Evolutionary conservation across 2,329 filamentous ascomycete species (phyloP), one percentile per base, ranked within the genome.

Genomic region (Cladorrhinum sp.): DNA sequence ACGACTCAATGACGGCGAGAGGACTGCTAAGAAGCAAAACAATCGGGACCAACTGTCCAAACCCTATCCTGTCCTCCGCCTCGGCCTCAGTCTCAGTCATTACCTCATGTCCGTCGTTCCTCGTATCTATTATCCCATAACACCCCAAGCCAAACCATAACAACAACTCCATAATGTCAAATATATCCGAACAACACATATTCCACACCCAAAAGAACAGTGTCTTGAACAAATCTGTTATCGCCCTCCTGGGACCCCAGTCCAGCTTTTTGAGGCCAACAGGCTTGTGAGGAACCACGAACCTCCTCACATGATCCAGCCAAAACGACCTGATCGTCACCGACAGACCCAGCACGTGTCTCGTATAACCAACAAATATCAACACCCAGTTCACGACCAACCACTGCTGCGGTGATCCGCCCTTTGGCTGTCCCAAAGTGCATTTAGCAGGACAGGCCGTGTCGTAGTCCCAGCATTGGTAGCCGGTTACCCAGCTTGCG

Each of bases 1-100:
- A 59, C 6, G 58, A 54, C 50, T 66, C 63, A 10, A 65, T 48
- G 12, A 65, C 3, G 10, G 62, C 63, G 56, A 66, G 53, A 9
- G 67, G 55, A 1, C 61, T 60, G 10, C 65, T 58, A 23, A 68
- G 48, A 20, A 67, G 55, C 24, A 68, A 25, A 18, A 66, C 54
- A 4, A 65, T 51, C 7, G 64, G 62, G 20, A 67, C 61, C 3
- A 67, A 50, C 58, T 68, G 65, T 20, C 62, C 64, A 57, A 64
- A 66, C 2, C 55, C 56, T 9, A 65, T 13, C 18, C 56, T 55
- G 45, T 63, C 50, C 50, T 66, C 66, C 16, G 56, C 58, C 6
- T 55, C 50, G 2, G 5, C 18, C 29, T 61, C 45, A 1, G 59
- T 54, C 1, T 41, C 8, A 2, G 54, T 52, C 66, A 66, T 66